Conservation (phyloP, 2,329 filamentous ascomycete genomes). For the Escovopsis weberi region DNA sequence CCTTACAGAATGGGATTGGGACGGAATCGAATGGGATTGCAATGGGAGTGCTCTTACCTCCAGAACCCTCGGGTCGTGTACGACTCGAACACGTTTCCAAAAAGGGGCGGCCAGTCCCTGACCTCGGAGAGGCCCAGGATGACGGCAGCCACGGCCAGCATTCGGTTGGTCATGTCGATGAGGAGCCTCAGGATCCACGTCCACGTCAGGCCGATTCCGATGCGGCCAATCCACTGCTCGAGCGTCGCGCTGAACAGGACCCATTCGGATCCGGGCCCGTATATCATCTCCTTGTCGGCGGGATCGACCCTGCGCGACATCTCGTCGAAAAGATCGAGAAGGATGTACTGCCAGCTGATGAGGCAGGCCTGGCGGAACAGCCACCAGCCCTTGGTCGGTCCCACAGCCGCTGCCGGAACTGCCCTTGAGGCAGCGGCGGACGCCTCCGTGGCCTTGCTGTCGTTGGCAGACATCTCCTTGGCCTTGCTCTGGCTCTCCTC, state of each 20-base stretch:
- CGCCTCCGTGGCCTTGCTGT: too few relatives aligned
- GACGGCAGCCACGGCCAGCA: conserved; percentile 1
- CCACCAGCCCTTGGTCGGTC: neutral
- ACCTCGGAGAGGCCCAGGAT: neutral
- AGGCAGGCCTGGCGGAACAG: conserved; percentile 3
- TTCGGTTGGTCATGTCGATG: conserved; percentile 3
- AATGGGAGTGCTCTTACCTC: conserved; percentile 2
- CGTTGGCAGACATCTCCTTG: neutral
- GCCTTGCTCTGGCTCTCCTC: neutral
- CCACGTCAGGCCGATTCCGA: conserved; percentile 2
- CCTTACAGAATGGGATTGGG: neutral
- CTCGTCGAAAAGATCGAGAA: conserved; percentile 1
- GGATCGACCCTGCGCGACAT: neutral
- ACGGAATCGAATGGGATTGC: neutral
- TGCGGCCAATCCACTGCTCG: conserved; percentile 6
- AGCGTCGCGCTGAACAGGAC: conserved; percentile 4
- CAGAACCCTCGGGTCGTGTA: conserved; percentile 7
- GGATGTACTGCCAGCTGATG: conserved; percentile 3
- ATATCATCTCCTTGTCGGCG: conserved; percentile 2
- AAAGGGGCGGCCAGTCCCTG: conserved; percentile 6
- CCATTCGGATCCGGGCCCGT: conserved; percentile 5
- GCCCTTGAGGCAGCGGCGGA: too few relatives aligned
- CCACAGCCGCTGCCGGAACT: neutral
- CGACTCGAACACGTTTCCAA: conserved; percentile 6
- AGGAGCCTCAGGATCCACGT: conserved; percentile 1